A percentile compares a stretch with the other conserved stretches of the same genome.
phyloP scores from a whole-genome alignment of 805 yeast species.

The Saturnispora besseyi region DNA sequence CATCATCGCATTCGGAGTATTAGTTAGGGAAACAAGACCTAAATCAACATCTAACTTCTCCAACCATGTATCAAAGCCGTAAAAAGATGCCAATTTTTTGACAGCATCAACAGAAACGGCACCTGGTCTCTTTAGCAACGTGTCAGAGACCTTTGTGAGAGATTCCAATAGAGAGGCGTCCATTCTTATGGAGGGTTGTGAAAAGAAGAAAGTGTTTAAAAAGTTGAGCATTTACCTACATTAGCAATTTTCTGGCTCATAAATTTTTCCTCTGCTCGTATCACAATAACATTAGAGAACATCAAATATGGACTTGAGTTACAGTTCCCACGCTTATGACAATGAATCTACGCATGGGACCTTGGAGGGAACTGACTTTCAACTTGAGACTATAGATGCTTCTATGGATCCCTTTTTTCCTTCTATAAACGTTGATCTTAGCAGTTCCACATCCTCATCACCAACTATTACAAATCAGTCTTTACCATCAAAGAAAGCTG shows the following conservation, averaged over 20 bases:
- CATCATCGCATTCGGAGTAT: constrained; percentile 5
- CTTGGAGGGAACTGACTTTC: not conserved
- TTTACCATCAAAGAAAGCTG: constrained; percentile 2
- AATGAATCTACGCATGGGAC: not conserved
- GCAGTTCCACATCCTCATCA: not conserved
- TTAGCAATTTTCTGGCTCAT: not conserved
- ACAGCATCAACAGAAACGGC: constrained; percentile 27
- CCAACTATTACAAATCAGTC: not conserved
- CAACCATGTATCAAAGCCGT: constrained; percentile 31
- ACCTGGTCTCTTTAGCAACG: constrained; percentile 29
- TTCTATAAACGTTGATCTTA: not conserved
- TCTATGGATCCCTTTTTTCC: not conserved
- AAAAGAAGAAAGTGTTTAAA: not conserved
- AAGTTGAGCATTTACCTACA: not conserved
- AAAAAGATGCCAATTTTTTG: constrained; percentile 27
- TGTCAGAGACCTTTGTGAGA: constrained; percentile 26
- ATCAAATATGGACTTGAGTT: not conserved
- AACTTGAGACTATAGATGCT: not conserved
- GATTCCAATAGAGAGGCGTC: constrained; percentile 29
- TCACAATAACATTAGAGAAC: not conserved
- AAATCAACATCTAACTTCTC: constrained; percentile 18
- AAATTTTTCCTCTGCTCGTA: too few relatives aligned
- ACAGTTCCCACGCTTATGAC: not conserved
- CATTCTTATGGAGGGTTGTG: not conserved
- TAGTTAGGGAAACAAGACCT: constrained; percentile 5